Base-by-base conservation (phyloP, 768 basidiomycete species). In the Russula virescens region DNA sequence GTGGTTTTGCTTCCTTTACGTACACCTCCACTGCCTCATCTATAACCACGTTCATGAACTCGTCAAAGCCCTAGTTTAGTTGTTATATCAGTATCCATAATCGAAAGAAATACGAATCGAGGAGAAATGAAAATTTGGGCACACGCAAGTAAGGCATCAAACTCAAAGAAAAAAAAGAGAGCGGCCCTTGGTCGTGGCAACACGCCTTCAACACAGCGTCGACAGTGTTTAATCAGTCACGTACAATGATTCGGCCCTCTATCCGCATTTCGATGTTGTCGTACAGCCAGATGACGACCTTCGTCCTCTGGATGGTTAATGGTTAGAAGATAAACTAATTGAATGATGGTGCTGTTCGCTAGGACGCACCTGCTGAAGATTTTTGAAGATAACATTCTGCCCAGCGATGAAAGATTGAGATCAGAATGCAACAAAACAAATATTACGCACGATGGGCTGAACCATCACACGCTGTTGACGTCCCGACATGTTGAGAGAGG, bases 391-490 rank as follows among this genome's bases (percentile, higher is more conserved):
- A 66, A 96, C 90, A 79, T 96, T 96, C 93, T 95, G 66, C 34
- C 58, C 25, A 47, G 40, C 52, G 55, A 46, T 62, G 42, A 11
- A 40, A 68, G 65, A 62, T 65, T 66, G 63, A 68, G 66, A 53
- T 65, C 65, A 63, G 42, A n/a, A 9, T 28, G 31, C 19, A 50
- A 50, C 35, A 26, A 56, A 49, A 38, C 13, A n/a, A 45, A 38
- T 52, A 42, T 45, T 5, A 79, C 91, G 70, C 75, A 96, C 95
- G 87, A 97, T 97, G 86, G 94, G 94, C 77, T 98, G 96, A 64
- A 98, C 96, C 93, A 98, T 94, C 82, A 98, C 95, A 73, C 94
- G 90, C 73, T 94, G 89, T 73, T 93, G 91, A 71, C 94, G 89
- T 70, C 84, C 86, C 38, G 91, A 93, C 94, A 98, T 98, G 74